Evolutionary conservation across 1,284 basidiomycete species (phyloP), one percentile per base, ranked within the genome.

Genomic region (Retiboletus flavoniger): DNA sequence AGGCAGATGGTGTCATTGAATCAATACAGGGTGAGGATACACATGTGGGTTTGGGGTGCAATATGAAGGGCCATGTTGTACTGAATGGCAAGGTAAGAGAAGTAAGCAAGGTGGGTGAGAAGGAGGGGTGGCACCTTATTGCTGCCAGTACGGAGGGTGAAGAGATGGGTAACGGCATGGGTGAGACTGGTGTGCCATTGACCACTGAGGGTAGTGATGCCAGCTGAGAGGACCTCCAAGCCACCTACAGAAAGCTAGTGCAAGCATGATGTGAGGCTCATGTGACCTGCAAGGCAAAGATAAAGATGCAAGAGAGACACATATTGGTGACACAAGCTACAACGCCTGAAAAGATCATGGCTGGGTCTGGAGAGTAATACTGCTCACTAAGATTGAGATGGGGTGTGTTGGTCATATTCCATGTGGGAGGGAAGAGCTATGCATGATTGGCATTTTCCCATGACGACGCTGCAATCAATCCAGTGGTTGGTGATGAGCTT

Each of bases 101-200:
- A 3, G 28, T 36, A 6, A 31, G 35, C 13, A 14, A 8, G 26
- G 13, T 1, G 3, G 13, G 5, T 3, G 21, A 7, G 8, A 26
- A 9, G n/a, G n/a, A n/a, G n/a, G n/a, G 4, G 2, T 21, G 1
- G 19, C 52, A 71, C 67, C 67, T 86, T 87, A 46, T 76, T 74
- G 11, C 76, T 77, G 2, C 72, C 75, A 0, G 70, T 64, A 21
- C 72, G 71, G 26, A 86, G 70, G 29, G 84, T 83, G 61, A 95
- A 88, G 45, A 95, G 78, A 68, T 95, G 93, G 2, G 93, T 95
- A 35, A 93, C 87, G 59, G 95, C 93, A 54, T 81, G 80, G 0
- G 91, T 92, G 48, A 93, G 79, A 5, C 83, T 84, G 1, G 75
- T 74, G 14, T 88, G 80, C 82, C 84, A 93, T 67, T 90, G 87